A percentile compares a stretch with the other conserved stretches of the same genome.
These are phyloP conservation scores for Phytophthora nicotianae DNA, from an alignment of 352 stramenopile genomes.

Conservation along the genomic window DNA sequence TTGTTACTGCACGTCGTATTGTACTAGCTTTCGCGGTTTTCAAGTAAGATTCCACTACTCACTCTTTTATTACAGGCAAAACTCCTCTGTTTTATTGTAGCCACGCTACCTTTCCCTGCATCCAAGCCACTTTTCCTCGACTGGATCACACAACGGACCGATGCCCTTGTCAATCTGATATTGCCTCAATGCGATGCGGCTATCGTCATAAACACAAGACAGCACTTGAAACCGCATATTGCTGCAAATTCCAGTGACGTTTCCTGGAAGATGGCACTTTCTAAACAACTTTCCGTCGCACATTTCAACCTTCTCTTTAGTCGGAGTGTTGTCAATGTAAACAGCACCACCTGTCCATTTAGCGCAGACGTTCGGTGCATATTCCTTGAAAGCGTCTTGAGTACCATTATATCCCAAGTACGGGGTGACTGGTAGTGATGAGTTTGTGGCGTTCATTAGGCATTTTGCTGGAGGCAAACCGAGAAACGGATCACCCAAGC, in stretches of 20 bases:
- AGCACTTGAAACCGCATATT: conserved; percentile 32
- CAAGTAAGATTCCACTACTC: no score
- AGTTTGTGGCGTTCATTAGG: conserved; percentile 1
- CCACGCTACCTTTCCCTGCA: conserved; percentile 7
- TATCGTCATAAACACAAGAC: conserved; percentile 23
- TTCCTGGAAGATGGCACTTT: conserved; percentile 26
- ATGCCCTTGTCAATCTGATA: conserved; percentile 28
- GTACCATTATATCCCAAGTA: conserved; percentile 9
- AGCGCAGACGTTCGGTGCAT: conserved; percentile 2
- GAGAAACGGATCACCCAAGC: neutral
- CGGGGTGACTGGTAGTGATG: neutral
- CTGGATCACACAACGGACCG: conserved; percentile 27
- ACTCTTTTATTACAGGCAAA: no score
- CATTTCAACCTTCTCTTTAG: conserved; percentile 14
- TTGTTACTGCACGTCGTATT: no score
- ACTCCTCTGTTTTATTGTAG: no score
- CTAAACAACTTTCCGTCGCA: conserved; percentile 31
- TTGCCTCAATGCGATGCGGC: conserved; percentile 23
- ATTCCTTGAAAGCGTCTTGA: conserved; percentile 1
- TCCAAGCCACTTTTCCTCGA: conserved; percentile 42
- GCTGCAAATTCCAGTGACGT: conserved; percentile 23
- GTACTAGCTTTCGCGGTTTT: no score
- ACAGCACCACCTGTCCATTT: conserved; percentile 1
- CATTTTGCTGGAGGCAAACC: conserved; percentile 6
- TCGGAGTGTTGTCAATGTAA: conserved; percentile 19